Percentiles rank a stretch among this genome's conserved stretches.
These are phyloP conservation scores for Astrothelium subdiscretum DNA, from an alignment of 495 filamentous ascomycete genomes.

Conservation along the genomic window DNA sequence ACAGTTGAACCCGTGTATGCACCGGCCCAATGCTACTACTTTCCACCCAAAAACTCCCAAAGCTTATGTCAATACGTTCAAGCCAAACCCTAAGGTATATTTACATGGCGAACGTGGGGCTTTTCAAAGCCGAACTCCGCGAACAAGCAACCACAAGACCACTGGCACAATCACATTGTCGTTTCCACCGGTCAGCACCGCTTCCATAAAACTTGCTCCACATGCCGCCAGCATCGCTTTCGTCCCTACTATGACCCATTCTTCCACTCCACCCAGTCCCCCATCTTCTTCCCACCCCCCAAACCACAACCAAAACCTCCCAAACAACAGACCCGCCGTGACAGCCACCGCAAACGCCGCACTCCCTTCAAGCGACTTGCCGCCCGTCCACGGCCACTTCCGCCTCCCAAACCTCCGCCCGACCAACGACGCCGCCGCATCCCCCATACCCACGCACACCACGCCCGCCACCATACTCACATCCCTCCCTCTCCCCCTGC, in stretches of 20 bases:
- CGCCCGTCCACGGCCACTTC: constrained; percentile 96
- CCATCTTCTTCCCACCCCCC: constrained; percentile 51
- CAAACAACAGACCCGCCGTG: constrained; percentile 55
- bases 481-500: constrained; percentile 43
- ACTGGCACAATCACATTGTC: constrained; percentile 98
- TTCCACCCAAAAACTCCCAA: too few species aligned
- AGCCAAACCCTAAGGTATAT: too few species aligned
- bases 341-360: constrained; percentile 76
- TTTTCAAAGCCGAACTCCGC: constrained; percentile 59
- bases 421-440: constrained; percentile 86
- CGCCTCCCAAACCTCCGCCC: constrained; percentile 74
- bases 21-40: too few species aligned
- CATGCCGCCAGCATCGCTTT: constrained; percentile 60
- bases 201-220: constrained; percentile 84
- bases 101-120: too few species aligned
- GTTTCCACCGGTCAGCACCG: constrained; percentile 91
- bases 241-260: constrained; percentile 20
- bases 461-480: constrained; percentile 83
- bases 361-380: constrained; percentile 89
- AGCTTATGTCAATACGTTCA: not conserved
- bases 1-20: too few species aligned
- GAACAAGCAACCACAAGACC: constrained; percentile 80
- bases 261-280: constrained; percentile 19
- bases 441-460: constrained; percentile 88
- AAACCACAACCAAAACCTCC: constrained; percentile 59